Percentiles rank a stretch among this genome's conserved stretches.
phyloP scores from a whole-genome alignment of 1,284 basidiomycete genomes.

The Ustilago bromivora region DNA sequence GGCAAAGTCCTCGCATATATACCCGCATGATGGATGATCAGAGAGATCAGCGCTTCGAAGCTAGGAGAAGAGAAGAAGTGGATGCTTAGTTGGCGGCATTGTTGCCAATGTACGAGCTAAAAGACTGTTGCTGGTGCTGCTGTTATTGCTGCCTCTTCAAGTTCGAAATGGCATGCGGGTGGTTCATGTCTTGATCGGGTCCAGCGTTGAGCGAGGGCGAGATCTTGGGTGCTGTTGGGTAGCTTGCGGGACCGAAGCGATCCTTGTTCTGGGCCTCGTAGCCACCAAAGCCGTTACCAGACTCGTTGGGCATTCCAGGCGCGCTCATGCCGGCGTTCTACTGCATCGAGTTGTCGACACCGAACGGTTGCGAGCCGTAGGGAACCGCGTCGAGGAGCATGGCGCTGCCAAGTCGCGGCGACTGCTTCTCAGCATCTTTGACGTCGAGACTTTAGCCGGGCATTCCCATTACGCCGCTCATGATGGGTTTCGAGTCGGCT shows the following conservation, averaged over 20 bases:
- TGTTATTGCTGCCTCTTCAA: slow-evolving; percentile 10
- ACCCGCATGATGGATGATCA: background rate
- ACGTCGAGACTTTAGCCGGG: slow-evolving; percentile 7
- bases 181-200: slow-evolving; percentile 12
- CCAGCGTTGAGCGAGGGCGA: slow-evolving; percentile 19
- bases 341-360: slow-evolving; percentile 9
- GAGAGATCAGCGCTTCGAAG: background rate
- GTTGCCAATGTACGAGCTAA: slow-evolving; percentile 31
- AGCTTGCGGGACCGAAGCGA: slow-evolving; percentile 24
- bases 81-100: slow-evolving; percentile 12
- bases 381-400: slow-evolving; percentile 18
- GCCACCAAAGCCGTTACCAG: slow-evolving; percentile 3
- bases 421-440: slow-evolving; percentile 16
- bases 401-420: slow-evolving; percentile 29
- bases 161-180: slow-evolving; percentile 6
- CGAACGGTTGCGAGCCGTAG: slow-evolving; percentile 24
- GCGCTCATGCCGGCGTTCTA: slow-evolving; percentile 4
- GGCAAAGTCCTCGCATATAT: background rate
- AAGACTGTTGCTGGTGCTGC: slow-evolving; percentile 19
- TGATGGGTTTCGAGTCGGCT: slow-evolving; percentile 12
- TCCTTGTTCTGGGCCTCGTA: slow-evolving; percentile 22
- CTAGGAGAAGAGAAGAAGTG: background rate
- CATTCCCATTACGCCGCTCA: slow-evolving; percentile 7
- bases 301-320: slow-evolving; percentile 12
- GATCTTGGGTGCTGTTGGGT: slow-evolving; percentile 21